A percentile compares a stretch with the other conserved stretches of the same genome.
Conservation (phyloP, 106 monocot genomes). For the Xerophyta viscosa region DNA sequence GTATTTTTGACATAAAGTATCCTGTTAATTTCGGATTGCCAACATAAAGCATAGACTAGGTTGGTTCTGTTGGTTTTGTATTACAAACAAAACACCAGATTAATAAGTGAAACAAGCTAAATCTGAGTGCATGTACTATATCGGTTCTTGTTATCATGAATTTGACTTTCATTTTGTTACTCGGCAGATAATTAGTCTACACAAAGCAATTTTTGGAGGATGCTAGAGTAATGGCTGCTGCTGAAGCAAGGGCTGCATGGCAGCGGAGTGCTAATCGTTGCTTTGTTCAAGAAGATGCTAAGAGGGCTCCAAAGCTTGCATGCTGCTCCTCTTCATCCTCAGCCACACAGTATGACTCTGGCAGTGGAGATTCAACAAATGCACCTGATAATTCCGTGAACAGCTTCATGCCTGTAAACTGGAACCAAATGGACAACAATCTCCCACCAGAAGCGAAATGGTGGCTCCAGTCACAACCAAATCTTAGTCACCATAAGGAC, state of each 20-base stretch:
- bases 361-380: constrained; percentile 18
- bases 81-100: too few species aligned
- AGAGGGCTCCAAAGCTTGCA: constrained; percentile 78
- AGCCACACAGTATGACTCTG: constrained; percentile 21
- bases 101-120: too few species aligned
- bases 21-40: too few species aligned
- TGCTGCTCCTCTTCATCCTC: constrained; percentile 57
- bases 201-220: constrained; percentile 3
- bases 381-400: constrained; percentile 15
- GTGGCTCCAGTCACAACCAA: constrained; percentile 70
- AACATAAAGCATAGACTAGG: too few species aligned
- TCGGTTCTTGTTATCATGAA: too few species aligned
- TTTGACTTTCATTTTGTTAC: too few species aligned
- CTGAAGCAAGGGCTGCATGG: constrained; percentile 87
- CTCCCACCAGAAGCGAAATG: constrained; percentile 52
- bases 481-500: constrained; percentile 41
- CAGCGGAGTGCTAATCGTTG: constrained; percentile 72
- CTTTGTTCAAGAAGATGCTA: constrained; percentile 89
- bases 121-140: too few species aligned
- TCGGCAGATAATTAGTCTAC: too few species aligned
- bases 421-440: constrained; percentile 30
- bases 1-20: too few species aligned
- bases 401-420: constrained; percentile 33
- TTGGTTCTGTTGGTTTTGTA: too few species aligned
- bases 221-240: constrained; percentile 60